Percentiles rank a stretch among this genome's conserved stretches.
These are phyloP conservation scores for Coniochaeta prunicola DNA, from an alignment of 2,329 filamentous ascomycete genomes.

Conservation along the genomic window DNA sequence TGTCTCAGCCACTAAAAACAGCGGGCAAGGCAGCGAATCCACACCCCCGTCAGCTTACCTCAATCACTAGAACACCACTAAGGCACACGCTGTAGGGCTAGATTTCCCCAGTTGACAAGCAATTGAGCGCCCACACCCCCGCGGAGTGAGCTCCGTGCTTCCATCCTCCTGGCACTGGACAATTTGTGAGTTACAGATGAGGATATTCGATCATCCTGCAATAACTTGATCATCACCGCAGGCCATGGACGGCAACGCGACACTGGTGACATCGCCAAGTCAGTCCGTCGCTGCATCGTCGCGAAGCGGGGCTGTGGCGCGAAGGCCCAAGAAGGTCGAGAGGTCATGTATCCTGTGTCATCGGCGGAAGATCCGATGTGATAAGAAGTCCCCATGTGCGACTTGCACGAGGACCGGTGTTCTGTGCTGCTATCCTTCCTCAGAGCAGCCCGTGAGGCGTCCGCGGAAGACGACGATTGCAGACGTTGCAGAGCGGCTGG, in stretches of 20 bases:
- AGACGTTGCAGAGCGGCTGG: constrained; percentile 15
- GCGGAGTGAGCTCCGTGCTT: neutral
- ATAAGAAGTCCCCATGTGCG: constrained; percentile 15
- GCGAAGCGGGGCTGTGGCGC: neutral
- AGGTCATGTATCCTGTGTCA: constrained; percentile 18
- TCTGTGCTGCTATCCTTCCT: constrained; percentile 15
- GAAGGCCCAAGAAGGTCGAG: constrained; percentile 4
- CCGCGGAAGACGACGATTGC: constrained; percentile 15
- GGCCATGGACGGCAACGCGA: neutral
- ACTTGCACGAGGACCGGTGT: constrained; percentile 14
- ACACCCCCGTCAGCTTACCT: neutral
- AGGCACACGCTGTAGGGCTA: neutral
- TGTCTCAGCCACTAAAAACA: neutral
- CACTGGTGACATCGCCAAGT: neutral
- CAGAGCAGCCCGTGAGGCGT: constrained; percentile 6
- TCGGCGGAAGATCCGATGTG: constrained; percentile 16
- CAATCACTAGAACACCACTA: neutral
- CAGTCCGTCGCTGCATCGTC: neutral
- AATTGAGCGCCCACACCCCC: neutral
- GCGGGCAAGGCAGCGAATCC: neutral
- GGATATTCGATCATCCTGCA: neutral
- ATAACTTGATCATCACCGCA: neutral
- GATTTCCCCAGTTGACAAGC: neutral
- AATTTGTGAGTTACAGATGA: neutral
- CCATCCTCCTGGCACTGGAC: neutral